These are phyloP conservation scores for Beauveria medogensis DNA, from an alignment of 2,329 filamentous ascomycete species.

Conservation along the genomic window DNA sequence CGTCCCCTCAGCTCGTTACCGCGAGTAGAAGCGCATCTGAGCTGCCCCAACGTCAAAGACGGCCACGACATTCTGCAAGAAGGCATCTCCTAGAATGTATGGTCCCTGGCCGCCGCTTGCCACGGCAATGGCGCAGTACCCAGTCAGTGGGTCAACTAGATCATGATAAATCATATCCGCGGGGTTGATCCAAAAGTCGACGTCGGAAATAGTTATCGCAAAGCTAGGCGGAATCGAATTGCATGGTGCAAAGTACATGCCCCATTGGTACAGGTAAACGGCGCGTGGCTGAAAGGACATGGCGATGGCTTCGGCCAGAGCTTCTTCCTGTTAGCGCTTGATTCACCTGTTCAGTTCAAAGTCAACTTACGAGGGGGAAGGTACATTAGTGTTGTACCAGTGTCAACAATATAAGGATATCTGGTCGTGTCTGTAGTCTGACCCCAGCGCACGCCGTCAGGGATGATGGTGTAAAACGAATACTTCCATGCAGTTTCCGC, in stretches of 20 bases:
- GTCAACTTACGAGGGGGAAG: constrained; percentile 36
- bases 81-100: constrained; percentile 42
- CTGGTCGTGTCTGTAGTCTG: constrained; percentile 32
- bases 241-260: constrained; percentile 41
- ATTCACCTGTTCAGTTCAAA: neutral
- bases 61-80: constrained; percentile 42
- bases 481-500: constrained; percentile 34
- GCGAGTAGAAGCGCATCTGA: constrained; percentile 36
- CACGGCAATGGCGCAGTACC: constrained; percentile 40
- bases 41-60: constrained; percentile 40
- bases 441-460: constrained; percentile 39
- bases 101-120: constrained; percentile 36
- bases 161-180: constrained; percentile 39
- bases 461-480: constrained; percentile 46
- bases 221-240: constrained; percentile 37
- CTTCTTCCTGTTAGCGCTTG: constrained; percentile 19
- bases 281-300: constrained; percentile 37
- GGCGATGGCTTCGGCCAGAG: constrained; percentile 40
- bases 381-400: constrained; percentile 43
- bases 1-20: neutral
- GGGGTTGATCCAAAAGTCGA: constrained; percentile 39
- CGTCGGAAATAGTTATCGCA: constrained; percentile 35
- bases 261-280: constrained; percentile 38
- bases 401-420: constrained; percentile 44
- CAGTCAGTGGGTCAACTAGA: constrained; percentile 35